Evolutionary conservation across 352 stramenopile genomes (phyloP).

Genomic region (Phytopythium vexans): DNA sequence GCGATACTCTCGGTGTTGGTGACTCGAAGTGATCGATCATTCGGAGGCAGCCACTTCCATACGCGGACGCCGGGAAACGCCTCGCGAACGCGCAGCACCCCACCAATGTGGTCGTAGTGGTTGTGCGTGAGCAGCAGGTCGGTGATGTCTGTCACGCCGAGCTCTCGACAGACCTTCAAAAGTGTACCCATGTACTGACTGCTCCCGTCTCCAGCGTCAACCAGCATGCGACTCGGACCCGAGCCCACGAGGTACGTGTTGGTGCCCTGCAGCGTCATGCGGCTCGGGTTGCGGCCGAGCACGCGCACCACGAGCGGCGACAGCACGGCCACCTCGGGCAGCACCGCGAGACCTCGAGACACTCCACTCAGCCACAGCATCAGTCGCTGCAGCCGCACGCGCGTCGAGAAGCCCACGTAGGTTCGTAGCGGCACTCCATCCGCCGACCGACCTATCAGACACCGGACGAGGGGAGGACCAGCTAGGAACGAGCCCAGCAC

Average conservation of each 20-base stretch:
- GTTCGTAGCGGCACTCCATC: slow-evolving; percentile 22
- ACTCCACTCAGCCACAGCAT: slow-evolving; percentile 42
- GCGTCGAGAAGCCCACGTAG: slow-evolving; percentile 42
- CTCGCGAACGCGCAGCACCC: slow-evolving; percentile 53
- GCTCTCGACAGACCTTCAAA: slow-evolving; percentile 27
- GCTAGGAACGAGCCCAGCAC: too few relatives aligned
- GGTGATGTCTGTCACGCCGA: slow-evolving; percentile 51
- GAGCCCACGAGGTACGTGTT: slow-evolving; percentile 90
- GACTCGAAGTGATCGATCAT: slow-evolving; percentile 28
- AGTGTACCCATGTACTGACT: slow-evolving; percentile 41
- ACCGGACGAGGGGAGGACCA: too few relatives aligned
- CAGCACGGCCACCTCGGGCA: slow-evolving; percentile 42
- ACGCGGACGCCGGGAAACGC: slow-evolving; percentile 51
- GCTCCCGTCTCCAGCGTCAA: slow-evolving; percentile 83
- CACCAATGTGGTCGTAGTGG: slow-evolving; percentile 88
- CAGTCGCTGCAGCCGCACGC: slow-evolving; percentile 38
- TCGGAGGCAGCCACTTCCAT: slow-evolving; percentile 65
- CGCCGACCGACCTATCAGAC: too few relatives aligned
- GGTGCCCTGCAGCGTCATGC: slow-evolving; percentile 87
- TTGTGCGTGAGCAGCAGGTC: slow-evolving; percentile 87
- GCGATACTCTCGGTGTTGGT: slow-evolving; percentile 44
- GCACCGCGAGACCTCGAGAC: slow-evolving; percentile 28
- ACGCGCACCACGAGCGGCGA: slow-evolving; percentile 61
- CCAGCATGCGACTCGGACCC: slow-evolving; percentile 52
- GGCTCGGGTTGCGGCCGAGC: slow-evolving; percentile 80